Evolutionary conservation across 352 stramenopile species (phyloP).

Genomic region (Phytophthora europaea): DNA sequence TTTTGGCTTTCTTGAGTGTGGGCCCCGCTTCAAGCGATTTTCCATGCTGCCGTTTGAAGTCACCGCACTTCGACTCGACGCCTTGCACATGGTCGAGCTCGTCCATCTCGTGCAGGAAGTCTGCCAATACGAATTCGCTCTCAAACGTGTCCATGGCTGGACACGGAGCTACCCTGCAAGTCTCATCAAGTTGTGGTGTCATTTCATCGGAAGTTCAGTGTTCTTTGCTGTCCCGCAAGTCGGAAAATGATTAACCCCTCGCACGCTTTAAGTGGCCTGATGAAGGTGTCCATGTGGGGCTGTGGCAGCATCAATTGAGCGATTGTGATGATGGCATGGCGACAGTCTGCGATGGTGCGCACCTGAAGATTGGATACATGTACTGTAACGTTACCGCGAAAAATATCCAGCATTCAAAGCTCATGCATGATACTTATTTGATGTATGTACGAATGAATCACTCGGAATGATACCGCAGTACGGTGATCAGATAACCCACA

Average conservation of each 20-base stretch:
- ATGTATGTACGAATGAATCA: no score
- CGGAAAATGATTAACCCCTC: constrained; percentile 31
- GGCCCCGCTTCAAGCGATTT: neutral
- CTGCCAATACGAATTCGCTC: constrained; percentile 19
- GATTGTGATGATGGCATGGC: constrained; percentile 21
- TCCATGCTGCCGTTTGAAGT: neutral
- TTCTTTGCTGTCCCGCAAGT: constrained; percentile 21
- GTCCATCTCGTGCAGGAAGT: constrained; percentile 36
- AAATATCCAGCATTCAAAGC: constrained; percentile 19
- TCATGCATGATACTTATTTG: neutral
- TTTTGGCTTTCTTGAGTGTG: constrained; percentile 12
- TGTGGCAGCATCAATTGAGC: neutral
- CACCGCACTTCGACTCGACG: neutral
- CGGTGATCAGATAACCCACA: neutral
- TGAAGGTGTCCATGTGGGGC: neutral
- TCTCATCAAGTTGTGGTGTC: constrained; percentile 6
- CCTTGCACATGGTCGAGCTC: constrained; percentile 16
- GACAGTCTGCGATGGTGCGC: constrained; percentile 1
- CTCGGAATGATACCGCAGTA: neutral
- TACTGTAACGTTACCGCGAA: neutral
- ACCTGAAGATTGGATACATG: constrained; percentile 17
- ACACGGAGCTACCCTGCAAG: neutral
- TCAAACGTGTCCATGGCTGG: constrained; percentile 17
- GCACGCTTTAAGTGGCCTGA: neutral
- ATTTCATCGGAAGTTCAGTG: constrained; percentile 1